Base-by-base conservation (phyloP, 176 grass and related monocot genomes). In the Pontederia paniculata region DNA sequence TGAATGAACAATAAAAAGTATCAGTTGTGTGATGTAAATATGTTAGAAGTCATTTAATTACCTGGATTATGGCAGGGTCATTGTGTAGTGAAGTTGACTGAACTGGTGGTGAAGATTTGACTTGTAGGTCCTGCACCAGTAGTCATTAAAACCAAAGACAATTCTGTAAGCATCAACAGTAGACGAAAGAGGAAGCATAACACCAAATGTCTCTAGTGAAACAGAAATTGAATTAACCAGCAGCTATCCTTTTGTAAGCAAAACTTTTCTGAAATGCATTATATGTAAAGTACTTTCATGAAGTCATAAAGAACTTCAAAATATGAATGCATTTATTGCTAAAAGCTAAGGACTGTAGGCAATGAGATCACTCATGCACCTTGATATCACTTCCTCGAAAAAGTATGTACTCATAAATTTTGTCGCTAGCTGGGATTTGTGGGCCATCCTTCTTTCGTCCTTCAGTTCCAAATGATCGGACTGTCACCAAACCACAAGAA, bases 41-140 rank as follows among this genome's bases (percentile, higher is more conserved):
- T 37, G 8, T 18, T 45, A 17, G 49, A 66, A 43, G 47, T 21
- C 31, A 50, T 57, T 21, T 43, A 57, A 52, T 41, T 78, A 79
- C 81, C 76, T 89, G 85, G 78, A 89, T 90, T 68, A 90, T 89
- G 8, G 91, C 91, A 58, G 83, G 86, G 80, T 95, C 84, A 53
- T 82, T 84, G 77, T 79, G 80, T 63, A 84, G 73, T 42, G 74
- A 44, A 71, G 81, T 65, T 44, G 78, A 52, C 47, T 78, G 84
- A 76, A 66, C 74, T 74, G 71, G 74, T 78, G 80, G 86, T 55
- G 86, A 86, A 46, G 86, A 81, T 44, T 97, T 97, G 17, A 97
- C 86, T 72, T 97, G 86, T 66, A 97, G 87, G 69, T 90, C 91
- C 85, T 95, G 73, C 66, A 74, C 58, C 21, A 62, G 22, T 41